Conservation (phyloP, 2,329 filamentous ascomycete genomes). For the Ascochyta fabae region DNA sequence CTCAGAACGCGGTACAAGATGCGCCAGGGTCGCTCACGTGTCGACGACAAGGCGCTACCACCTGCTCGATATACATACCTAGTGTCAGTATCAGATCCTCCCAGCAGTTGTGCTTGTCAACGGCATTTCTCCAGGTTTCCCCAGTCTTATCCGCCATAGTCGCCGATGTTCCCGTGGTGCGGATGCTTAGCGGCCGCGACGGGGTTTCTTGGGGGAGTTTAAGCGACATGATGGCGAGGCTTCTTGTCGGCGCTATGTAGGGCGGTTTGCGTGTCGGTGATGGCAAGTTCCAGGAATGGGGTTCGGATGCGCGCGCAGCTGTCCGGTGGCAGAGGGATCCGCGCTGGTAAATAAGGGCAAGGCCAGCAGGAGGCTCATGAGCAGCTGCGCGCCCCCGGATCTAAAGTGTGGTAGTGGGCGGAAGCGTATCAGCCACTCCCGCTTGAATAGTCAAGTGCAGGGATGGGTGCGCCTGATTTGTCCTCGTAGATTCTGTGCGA, state of each 20-base stretch:
- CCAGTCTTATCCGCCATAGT: conserved; percentile 51
- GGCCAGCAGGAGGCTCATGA: conserved; percentile 35
- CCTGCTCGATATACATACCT: conserved; percentile 35
- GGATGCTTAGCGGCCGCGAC: conserved; percentile 43
- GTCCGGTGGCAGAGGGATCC: conserved; percentile 18
- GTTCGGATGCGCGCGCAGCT: conserved; percentile 23
- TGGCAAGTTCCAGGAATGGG: conserved; percentile 8
- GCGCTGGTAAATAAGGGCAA: conserved; percentile 31
- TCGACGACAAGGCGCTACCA: neutral
- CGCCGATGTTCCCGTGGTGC: conserved; percentile 43
- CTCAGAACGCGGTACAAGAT: neutral
- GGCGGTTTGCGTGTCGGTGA: conserved; percentile 23
- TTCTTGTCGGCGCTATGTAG: conserved; percentile 18
- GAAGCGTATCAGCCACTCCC: conserved; percentile 41
- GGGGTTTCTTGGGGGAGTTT: conserved; percentile 37
- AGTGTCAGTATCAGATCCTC: conserved; percentile 56
- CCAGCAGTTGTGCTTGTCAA: conserved; percentile 54
- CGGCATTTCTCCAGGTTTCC: conserved; percentile 51
- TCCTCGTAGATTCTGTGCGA: conserved; percentile 9
- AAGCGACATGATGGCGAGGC: conserved; percentile 34
- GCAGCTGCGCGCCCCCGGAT: conserved; percentile 10
- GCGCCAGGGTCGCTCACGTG: neutral
- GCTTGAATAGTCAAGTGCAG: conserved; percentile 18
- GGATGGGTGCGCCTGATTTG: conserved; percentile 25
- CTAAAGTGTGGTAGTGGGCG: conserved; percentile 20